These are phyloP conservation scores for Sanghuangporus baumii DNA, from an alignment of 1,284 basidiomycete genomes.

Conservation along the genomic window DNA sequence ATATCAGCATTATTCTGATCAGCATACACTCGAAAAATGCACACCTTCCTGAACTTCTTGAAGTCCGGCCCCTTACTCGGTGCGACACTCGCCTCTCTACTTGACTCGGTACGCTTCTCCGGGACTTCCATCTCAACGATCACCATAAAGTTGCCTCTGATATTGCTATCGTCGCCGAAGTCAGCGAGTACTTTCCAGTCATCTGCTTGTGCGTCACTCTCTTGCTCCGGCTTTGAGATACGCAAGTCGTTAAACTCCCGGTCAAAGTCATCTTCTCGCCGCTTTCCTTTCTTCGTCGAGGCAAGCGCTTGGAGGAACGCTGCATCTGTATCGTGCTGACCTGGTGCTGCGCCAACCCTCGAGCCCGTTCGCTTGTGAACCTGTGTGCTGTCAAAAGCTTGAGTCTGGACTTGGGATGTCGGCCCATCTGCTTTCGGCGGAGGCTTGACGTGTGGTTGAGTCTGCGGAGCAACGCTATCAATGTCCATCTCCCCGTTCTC, in stretches of 20 bases:
- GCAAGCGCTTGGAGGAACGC: conserved; percentile 70
- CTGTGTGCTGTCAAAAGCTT: conserved; percentile 4
- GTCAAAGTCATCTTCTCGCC: conserved; percentile 69
- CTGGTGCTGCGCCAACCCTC: conserved; percentile 35
- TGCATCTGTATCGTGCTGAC: conserved; percentile 58
- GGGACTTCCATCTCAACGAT: conserved; percentile 67
- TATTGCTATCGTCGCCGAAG: conserved; percentile 60
- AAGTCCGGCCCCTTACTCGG: conserved; percentile 67
- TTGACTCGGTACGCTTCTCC: conserved; percentile 21
- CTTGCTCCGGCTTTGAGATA: conserved; percentile 64
- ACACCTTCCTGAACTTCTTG: conserved; percentile 83
- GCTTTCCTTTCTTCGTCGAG: conserved; percentile 67
- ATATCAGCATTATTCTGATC: background rate
- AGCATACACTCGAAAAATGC: conserved; percentile 16
- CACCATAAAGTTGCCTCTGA: conserved; percentile 84
- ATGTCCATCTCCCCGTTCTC: conserved; percentile 37
- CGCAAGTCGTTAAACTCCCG: conserved; percentile 79
- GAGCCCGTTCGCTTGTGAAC: background rate
- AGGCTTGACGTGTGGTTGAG: conserved; percentile 3
- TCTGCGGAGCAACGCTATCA: conserved; percentile 15
- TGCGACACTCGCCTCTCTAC: conserved; percentile 20
- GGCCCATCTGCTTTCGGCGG: conserved; percentile 16
- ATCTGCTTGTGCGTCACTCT: conserved; percentile 35
- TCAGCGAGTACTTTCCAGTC: conserved; percentile 67
- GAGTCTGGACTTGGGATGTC: background rate